Conservation (phyloP, 164 flowering plant species). For the Piper longum region DNA sequence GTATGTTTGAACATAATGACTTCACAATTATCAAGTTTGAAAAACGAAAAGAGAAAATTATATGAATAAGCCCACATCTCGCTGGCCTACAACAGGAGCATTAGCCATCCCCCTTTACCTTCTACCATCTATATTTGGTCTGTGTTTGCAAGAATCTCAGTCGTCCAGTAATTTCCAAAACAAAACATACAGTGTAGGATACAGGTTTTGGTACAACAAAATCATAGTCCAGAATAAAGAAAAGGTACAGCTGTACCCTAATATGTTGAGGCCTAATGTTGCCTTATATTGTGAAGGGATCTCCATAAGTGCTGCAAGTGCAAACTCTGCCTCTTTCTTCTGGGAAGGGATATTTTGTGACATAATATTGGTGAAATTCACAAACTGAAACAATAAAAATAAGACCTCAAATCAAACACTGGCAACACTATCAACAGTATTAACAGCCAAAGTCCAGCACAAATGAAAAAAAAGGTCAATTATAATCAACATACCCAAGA, state of each 20-base stretch:
- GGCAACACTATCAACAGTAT: neutral
- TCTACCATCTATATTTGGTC: too few relatives aligned
- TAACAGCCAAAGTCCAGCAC: neutral
- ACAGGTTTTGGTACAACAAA: neutral
- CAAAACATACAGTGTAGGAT: neutral
- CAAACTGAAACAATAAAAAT: conserved; percentile 34
- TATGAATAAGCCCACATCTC: too few relatives aligned
- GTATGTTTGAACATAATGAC: too few relatives aligned
- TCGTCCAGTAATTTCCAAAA: too few relatives aligned
- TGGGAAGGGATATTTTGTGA: conserved; percentile 35
- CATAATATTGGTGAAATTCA: conserved; percentile 73
- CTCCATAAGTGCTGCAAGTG: conserved; percentile 71
- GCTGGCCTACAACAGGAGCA: too few relatives aligned
- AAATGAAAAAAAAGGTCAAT: too few relatives aligned
- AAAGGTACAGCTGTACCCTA: conserved; percentile 28
- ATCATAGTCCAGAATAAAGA: neutral
- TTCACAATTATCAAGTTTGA: too few relatives aligned
- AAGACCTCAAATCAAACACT: neutral
- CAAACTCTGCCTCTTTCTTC: conserved; percentile 62
- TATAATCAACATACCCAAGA: too few relatives aligned
- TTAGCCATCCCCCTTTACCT: too few relatives aligned
- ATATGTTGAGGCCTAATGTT: conserved; percentile 43
- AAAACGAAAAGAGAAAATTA: too few relatives aligned
- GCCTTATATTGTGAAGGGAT: conserved; percentile 79
- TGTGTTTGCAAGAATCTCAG: too few relatives aligned